Evolutionary conservation across 2,329 filamentous ascomycete genomes (phyloP), one percentile per base, ranked within the genome.

Genomic region (Aureobasidium sp.): DNA sequence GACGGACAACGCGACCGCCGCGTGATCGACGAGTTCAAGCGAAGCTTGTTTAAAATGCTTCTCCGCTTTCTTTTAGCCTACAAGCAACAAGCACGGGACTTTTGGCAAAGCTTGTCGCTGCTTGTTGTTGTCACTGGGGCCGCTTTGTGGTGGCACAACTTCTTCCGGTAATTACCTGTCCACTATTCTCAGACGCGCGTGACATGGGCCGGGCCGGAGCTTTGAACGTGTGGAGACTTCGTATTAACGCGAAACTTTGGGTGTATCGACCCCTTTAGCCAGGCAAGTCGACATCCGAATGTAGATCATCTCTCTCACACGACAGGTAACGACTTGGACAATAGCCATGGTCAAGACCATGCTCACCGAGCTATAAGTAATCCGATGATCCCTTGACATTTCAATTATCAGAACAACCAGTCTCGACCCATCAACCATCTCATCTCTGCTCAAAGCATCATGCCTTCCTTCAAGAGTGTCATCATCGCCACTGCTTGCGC

Each of bases 381-480:
- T n/a, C n/a, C n/a, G n/a, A n/a, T n/a, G n/a, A n/a, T n/a, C n/a
- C n/a, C n/a, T n/a, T n/a, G n/a, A n/a, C n/a, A n/a, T n/a, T n/a
- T n/a, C n/a, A n/a, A n/a, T n/a, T n/a, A n/a, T n/a, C n/a, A n/a
- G n/a, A n/a, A n/a, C n/a, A n/a, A n/a, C n/a, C n/a, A n/a, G n/a
- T n/a, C n/a, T n/a, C 35, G 21, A 29, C 12, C 32, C 17, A 44
- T 6, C 7, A 4, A 29, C 41, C 14, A 12, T 4, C 19, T 12
- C 1, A 41, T 30, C 6, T 14, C 8, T 4, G 6, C 32, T 16
- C 22, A 29, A 14, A 35, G 10, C 35, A 17, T n/a, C 6, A 51
- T 51, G 48, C 48, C 48, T 42, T 51, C 48, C 1, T 34, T 51
- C 48, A 51, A 35, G 29, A 24, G 6, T 16, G 11, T 51, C 29